Evolutionary conservation across 225 moss, liverwort and hornwort genomes (phyloP), one percentile per base, ranked within the genome.

Genomic region (Neckera pumila): DNA sequence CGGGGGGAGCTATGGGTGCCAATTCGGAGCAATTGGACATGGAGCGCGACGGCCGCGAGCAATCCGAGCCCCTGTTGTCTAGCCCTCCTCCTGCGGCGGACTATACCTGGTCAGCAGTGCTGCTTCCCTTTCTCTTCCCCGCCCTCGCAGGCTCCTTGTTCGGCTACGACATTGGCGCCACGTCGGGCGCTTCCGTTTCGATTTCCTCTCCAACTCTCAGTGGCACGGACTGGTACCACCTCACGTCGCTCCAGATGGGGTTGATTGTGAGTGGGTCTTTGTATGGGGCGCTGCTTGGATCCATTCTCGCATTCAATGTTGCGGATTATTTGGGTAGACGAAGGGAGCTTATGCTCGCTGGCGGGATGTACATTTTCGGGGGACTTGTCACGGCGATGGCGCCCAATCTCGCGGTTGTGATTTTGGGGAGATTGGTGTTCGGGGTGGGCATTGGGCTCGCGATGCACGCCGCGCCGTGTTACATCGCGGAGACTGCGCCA

Each of bases 401-500:
- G 27, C 92, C 96, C 33, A 95, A 51, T 30, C 78, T 97, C 2
- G 42, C 51, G 40, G 33, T 95, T 22, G 89, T 98, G 45, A 89
- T 98, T n/a, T 34, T 89, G 5, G 98, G 98, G 17, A 91, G 98
- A 61, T 23, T 97, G 54, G 49, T 95, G 26, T 97, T 88, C 69
- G 98, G 98, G 31, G 90, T 94, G 9, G 94, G 94, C 36, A 98
- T 98, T 49, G 98, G 98, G 19, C 91, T 98, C 70, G 93, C 96
- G 6, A 98, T 98, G 98, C 98, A 98, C 87, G 97, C 95, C 7
- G 98, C 98, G 75, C 98, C 97, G 15, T 90, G 95, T 86, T 98
- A 98, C 85, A 98, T 98, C n/a, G 95, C 98, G 14, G 98, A 98
- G 79, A 98, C 98, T 17, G 93, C 95, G 13, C 97, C 97, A 51